Conservation (phyloP, 768 basidiomycete species). For the Termitomyces bulborhizus region DNA sequence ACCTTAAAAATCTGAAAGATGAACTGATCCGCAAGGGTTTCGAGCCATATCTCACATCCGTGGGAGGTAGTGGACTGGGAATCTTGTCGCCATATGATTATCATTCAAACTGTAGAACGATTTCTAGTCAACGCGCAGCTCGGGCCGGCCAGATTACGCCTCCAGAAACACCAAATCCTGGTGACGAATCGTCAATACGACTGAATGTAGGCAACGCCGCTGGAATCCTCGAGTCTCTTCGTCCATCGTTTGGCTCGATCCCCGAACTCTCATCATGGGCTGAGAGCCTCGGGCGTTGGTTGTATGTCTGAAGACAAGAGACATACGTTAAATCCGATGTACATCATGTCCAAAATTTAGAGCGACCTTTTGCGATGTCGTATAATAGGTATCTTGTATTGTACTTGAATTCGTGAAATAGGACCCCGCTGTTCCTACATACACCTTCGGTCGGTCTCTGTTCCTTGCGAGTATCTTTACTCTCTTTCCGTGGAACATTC, state of each 20-base stretch:
- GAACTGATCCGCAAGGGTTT: conserved; percentile 61
- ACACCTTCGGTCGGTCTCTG: not conserved
- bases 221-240: conserved; percentile 25
- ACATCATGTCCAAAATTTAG: not conserved
- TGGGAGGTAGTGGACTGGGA: conserved; percentile 91
- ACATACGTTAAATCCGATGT: conserved; percentile 3
- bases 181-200: conserved; percentile 16
- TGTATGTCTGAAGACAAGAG: conserved; percentile 41
- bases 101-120: conserved; percentile 31
- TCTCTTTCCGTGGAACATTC: not conserved
- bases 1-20: conserved; percentile 51
- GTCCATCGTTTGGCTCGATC: conserved; percentile 35
- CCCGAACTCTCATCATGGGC: conserved; percentile 49
- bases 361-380: not conserved
- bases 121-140: conserved; percentile 12
- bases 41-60: conserved; percentile 83
- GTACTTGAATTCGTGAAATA: not conserved
- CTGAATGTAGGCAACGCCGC: conserved; percentile 16
- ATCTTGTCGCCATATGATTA: conserved; percentile 61
- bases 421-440: not conserved
- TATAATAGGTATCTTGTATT: not conserved
- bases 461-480: not conserved
- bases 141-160: conserved; percentile 40
- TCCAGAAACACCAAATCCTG: conserved; percentile 38
- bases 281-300: conserved; percentile 47